Base-by-base conservation (phyloP, 2,329 filamentous ascomycete genomes). In the Trichophyton rubrum region DNA sequence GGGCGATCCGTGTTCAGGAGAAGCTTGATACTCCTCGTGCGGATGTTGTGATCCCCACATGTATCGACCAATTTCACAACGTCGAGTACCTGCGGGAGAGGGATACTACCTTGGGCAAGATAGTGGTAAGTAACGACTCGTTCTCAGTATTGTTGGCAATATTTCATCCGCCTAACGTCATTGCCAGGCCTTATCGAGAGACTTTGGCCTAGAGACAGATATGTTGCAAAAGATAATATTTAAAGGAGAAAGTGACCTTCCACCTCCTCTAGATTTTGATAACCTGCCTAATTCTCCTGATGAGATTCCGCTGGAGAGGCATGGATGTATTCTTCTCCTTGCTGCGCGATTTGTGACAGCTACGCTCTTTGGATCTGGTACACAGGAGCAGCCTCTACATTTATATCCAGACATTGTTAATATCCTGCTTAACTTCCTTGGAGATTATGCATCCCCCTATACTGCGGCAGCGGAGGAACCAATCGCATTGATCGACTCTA, bases 61-160 rank as follows among this genome's bases (percentile, higher is more conserved):
- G 58, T 61, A 78, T 73, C 3, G 76, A 80, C 47, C 73, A 77
- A 2, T 85, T 83, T 66, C 71, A 75, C 5, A 70, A 73, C 8
- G 75, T 77, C 13, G 76, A 80, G 59, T 68, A 75, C 33, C 67
- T 84, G 7, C 77, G 78, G 60, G 76, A 78, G 49, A 74, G 82
- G 43, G 77, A 82, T 61, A 77, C 80, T 61, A 79, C 82, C 9
- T 72, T 85, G 60, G 81, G 81, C 0, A 82, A 83, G 64, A 75
- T 85, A 7, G 75, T 79, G 45, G 76, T 78, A 71, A 41, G 74
- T 67, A 11, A 1, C 20, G n/a, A 11, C 45, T 15, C 15, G 11
- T 20, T 17, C 27, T 35, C 13, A 55, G 15, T 38, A 30, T 30
- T 8, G 7, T 51, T 38, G 9, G 11, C 33, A 13, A 30, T 27